Conservation (phyloP, 2,329 filamentous ascomycete genomes). For the Apiospora pterosperma region DNA sequence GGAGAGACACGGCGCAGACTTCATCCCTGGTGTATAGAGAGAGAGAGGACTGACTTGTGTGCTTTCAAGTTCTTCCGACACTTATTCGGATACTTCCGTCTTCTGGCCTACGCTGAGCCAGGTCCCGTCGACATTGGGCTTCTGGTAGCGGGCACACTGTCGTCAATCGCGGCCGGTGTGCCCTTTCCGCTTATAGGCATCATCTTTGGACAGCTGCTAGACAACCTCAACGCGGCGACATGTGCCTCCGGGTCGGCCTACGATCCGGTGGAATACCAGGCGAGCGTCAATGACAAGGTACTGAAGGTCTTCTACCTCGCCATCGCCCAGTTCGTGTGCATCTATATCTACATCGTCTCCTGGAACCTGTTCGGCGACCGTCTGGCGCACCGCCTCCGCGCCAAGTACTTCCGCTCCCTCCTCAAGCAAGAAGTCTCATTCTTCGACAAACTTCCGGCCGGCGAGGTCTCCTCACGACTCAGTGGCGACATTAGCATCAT, state of each 20-base stretch:
- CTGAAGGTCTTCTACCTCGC: slow-evolving; percentile 57
- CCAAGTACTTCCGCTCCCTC: slow-evolving; percentile 50
- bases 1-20: neutral
- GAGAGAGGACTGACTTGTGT: neutral
- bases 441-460: slow-evolving; percentile 54
- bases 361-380: slow-evolving; percentile 57
- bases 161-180: slow-evolving; percentile 55
- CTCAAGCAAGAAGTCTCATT: slow-evolving; percentile 55
- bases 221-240: slow-evolving; percentile 56
- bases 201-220: slow-evolving; percentile 61
- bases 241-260: slow-evolving; percentile 33
- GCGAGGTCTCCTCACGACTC: slow-evolving; percentile 54
- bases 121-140: slow-evolving; percentile 40
- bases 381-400: slow-evolving; percentile 52
- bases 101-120: slow-evolving; percentile 43
- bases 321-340: slow-evolving; percentile 53
- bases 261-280: slow-evolving; percentile 29
- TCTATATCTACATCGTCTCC: slow-evolving; percentile 55
- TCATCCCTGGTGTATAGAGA: neutral
- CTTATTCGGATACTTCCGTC: slow-evolving; percentile 38
- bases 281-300: slow-evolving; percentile 46
- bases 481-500: slow-evolving; percentile 58
- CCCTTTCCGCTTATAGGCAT: slow-evolving; percentile 63
- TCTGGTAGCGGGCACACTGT: slow-evolving; percentile 34
- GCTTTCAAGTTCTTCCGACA: slow-evolving; percentile 13